Percentiles rank a stretch among this genome's conserved stretches.
Conservation (phyloP, 805 yeast genomes). For the Hanseniaspora meyeri region DNA sequence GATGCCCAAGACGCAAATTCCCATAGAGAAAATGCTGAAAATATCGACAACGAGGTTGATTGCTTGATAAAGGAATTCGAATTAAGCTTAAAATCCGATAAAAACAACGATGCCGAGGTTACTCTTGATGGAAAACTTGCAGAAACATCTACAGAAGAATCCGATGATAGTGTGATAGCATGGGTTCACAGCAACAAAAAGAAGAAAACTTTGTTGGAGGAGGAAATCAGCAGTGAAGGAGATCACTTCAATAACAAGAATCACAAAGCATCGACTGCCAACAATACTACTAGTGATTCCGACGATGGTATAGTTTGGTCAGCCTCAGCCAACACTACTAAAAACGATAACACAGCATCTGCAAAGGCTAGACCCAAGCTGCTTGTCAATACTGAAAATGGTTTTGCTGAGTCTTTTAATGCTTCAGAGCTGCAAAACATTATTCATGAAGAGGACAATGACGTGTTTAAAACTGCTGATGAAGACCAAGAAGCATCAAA, state of each 20-base stretch:
- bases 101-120: neutral
- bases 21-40: neutral
- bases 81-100: conserved; percentile 14
- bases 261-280: neutral
- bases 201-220: neutral
- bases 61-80: neutral
- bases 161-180: conserved; percentile 21
- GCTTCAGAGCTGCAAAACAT: neutral
- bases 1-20: neutral
- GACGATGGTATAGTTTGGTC: conserved; percentile 24
- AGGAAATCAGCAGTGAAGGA: neutral
- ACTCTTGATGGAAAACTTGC: neutral
- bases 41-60: neutral
- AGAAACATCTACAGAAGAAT: conserved; percentile 35
- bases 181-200: conserved; percentile 13
- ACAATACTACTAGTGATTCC: neutral
- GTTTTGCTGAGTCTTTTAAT: neutral
- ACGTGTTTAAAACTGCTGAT: conserved; percentile 18
- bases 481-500: neutral
- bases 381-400: neutral
- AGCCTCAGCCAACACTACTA: neutral
- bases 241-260: neutral
- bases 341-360: neutral
- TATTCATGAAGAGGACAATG: conserved; percentile 9
- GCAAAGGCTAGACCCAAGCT: neutral